Evolutionary conservation across 2,329 filamentous ascomycete species (phyloP), one percentile per base, ranked within the genome.

Genomic region (Phialophora verrucosa): DNA sequence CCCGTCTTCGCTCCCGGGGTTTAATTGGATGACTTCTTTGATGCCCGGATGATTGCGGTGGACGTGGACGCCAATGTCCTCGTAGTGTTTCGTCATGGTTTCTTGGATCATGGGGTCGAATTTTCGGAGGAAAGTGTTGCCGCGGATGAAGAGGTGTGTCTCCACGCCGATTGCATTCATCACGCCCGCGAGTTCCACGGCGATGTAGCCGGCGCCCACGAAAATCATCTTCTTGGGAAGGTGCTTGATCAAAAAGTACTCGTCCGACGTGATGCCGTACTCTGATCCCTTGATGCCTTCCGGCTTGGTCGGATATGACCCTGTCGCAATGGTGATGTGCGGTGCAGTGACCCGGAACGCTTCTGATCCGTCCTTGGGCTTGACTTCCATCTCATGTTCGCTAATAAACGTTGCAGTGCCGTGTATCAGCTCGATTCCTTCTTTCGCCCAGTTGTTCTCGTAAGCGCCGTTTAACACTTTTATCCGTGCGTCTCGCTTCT

Each of bases 91-190:
- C 12, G 82, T 84, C 78, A 84, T 79, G 12, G 82, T 84, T 59
- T 83, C 75, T 71, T 83, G 82, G 59, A 84, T 74, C 81, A 84
- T 84, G 0, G 82, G 81, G 73, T 84, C 82, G 70, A 84, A 84
- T 68, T 80, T 83, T 67, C 83, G 76, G 69, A 84, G 73, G 67
- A 84, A 82, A 12, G 74, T 79, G 49, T 83, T 74, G 8, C 80
- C 79, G 12, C 82, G 79, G 69, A 84, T 82, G 72, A 83, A 83
- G 78, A 84, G 77, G 73, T 83, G 81, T 2, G 81, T 82, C 68
- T 83, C 82, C 14, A 82, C 81, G 17, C 82, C 80, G 47, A 82
- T 75, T 1, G 82, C 80, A 62, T 82, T 79, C 75, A 83, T 74
- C 50, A 84, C 81, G 63, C 83, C 83, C 1, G 83, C 82, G 70